Conservation (phyloP, 2,329 filamentous ascomycete species). For the Aspergillus sp. region DNA sequence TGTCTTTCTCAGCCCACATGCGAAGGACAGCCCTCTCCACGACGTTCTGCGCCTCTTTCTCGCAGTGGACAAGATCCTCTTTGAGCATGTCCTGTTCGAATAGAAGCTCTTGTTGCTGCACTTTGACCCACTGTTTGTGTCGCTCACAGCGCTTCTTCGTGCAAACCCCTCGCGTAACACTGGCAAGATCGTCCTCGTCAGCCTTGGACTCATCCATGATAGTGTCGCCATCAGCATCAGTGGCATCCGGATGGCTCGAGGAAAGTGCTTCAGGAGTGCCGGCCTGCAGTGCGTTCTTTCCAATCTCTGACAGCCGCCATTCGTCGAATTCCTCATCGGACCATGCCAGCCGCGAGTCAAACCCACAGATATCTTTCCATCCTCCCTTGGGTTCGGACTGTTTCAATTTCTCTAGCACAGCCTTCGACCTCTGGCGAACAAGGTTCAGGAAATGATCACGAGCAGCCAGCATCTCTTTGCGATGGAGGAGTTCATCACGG, state of each 20-base stretch:
- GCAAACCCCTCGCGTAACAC: slow-evolving; percentile 43
- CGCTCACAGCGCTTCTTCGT: slow-evolving; percentile 47
- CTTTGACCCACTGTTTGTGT: slow-evolving; percentile 48
- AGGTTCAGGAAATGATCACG: slow-evolving; percentile 43
- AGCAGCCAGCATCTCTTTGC: slow-evolving; percentile 39
- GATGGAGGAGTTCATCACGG: slow-evolving; percentile 33
- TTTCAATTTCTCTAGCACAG: slow-evolving; percentile 43
- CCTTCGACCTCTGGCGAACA: slow-evolving; percentile 41
- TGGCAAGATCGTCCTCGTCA: slow-evolving; percentile 28
- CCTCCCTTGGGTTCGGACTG: slow-evolving; percentile 44
- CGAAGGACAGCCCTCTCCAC: slow-evolving; percentile 45
- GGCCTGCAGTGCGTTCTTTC: slow-evolving; percentile 39
- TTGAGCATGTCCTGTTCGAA: slow-evolving; percentile 42
- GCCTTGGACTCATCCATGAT: slow-evolving; percentile 31
- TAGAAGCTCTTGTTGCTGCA: slow-evolving; percentile 44
- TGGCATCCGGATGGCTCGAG: slow-evolving; percentile 20
- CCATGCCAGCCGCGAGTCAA: slow-evolving; percentile 47
- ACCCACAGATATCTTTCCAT: slow-evolving; percentile 50
- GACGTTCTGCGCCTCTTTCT: slow-evolving; percentile 40
- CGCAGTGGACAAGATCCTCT: slow-evolving; percentile 37
- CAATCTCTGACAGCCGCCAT: slow-evolving; percentile 41
- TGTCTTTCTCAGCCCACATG: slow-evolving; percentile 36
- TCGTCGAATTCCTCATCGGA: slow-evolving; percentile 48
- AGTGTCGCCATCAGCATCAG: slow-evolving; percentile 33
- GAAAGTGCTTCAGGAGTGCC: slow-evolving; percentile 33